Percentiles rank a stretch among this genome's conserved stretches.
These are phyloP conservation scores for Podospora bellae-mahoneyi DNA, from an alignment of 495 filamentous ascomycete genomes.

Conservation along the genomic window DNA sequence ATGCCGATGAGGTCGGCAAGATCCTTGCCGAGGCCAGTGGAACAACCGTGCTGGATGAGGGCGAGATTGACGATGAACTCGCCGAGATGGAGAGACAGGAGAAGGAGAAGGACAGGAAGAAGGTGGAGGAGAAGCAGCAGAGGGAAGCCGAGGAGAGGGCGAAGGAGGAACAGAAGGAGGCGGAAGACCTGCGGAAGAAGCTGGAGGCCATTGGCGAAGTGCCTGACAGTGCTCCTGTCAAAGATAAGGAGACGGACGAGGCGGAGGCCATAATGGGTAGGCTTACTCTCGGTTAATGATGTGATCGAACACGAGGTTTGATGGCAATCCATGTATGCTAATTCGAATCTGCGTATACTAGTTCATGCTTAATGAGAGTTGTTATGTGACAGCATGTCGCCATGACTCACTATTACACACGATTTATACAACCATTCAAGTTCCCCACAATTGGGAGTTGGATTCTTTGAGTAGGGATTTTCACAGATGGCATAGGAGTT, in stretches of 20 bases:
- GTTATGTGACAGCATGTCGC: not conserved
- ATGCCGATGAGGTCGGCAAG: conserved; percentile 75
- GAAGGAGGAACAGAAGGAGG: conserved; percentile 29
- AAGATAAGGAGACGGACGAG: conserved; percentile 14
- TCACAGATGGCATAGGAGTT: not conserved
- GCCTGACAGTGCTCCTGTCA: conserved; percentile 23
- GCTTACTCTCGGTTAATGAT: conserved; percentile 35
- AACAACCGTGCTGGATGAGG: conserved; percentile 64
- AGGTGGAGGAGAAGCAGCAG: conserved; percentile 35
- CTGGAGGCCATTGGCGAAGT: conserved; percentile 41
- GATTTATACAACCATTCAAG: not conserved
- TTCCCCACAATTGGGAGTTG: not conserved
- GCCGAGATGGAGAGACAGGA: conserved; percentile 69
- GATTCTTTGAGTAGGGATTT: not conserved
- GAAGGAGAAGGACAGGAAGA: conserved; percentile 51
- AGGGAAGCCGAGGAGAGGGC: conserved; percentile 21
- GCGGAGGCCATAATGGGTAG: conserved; percentile 33
- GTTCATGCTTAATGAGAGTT: not conserved
- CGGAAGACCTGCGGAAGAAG: conserved; percentile 30
- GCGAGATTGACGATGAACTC: conserved; percentile 84
- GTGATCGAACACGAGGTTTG: conserved; percentile 14
- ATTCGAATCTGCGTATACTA: not conserved
- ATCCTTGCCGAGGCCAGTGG: conserved; percentile 61
- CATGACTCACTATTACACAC: not conserved
- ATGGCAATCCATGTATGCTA: conserved; percentile 3